Base-by-base conservation (phyloP, 2,329 filamentous ascomycete species). In the Rhynchosporium secalis region DNA sequence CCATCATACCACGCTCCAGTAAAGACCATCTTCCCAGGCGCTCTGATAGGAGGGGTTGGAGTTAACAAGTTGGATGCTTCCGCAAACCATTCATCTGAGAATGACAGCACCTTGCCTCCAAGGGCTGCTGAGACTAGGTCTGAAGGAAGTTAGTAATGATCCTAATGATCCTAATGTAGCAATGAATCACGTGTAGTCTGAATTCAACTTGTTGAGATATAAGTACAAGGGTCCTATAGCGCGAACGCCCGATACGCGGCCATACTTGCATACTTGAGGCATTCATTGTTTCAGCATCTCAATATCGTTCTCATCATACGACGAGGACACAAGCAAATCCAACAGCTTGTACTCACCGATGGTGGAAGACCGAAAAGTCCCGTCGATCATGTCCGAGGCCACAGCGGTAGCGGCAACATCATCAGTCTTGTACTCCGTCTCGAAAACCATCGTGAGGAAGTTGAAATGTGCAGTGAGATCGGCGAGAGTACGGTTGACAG, bases 1-100 rank as follows among this genome's bases (percentile, higher is more conserved):
- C 86, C 86, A 70, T 89, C 86, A 71, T 87, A 89, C 86, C 86
- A 89, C 51, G 86, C 86, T 55, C 86, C 86, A 1, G 86, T 82
- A 71, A 83, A 87, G 62, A 89, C 85, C 82, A 89, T 89, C 75
- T 87, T 87, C 65, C 86, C 86, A 1, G 81, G 81, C 71, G 86
- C 81, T 66, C 81, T 79, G 73, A 89, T 83, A 43, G 86, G 86
- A 36, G 85, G 74, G 29, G 81, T 84, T n/a, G 85, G 84, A 36
- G 82, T 89, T 65, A 89, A 73, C 62, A 89, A 79, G 73, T 89
- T 89, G 62, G 78, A 71, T 28, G 86, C 86, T 68, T 86, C 83
- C 48, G 86, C 86, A 71, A 89, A 89, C 84, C 85, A 89, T 76
- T 89, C 78, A 72, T 89, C 84, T 55, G 86, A 89, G 74, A 82